phyloP scores from a whole-genome alignment of 768 basidiomycete genomes.

The Leucocoprinus leucothites region DNA sequence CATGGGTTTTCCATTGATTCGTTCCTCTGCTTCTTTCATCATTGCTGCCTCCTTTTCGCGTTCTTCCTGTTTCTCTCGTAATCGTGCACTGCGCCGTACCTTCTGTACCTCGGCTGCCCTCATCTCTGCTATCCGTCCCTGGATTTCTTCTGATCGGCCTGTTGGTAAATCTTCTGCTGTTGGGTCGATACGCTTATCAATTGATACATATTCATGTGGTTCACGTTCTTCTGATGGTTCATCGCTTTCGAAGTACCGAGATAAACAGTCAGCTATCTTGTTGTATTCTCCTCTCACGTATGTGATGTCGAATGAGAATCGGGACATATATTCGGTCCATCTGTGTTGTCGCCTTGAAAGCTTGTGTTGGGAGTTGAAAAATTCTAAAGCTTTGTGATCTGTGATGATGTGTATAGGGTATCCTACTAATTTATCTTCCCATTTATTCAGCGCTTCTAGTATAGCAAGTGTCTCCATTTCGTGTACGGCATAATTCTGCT shows the following conservation, averaged over 20 bases:
- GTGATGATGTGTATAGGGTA: slow-evolving; percentile 20
- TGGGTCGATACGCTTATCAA: slow-evolving; percentile 18
- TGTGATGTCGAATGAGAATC: slow-evolving; percentile 24
- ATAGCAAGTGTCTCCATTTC: slow-evolving; percentile 23
- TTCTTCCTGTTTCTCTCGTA: slow-evolving; percentile 8
- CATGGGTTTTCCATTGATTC: slow-evolving; percentile 7
- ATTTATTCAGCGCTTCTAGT: slow-evolving; percentile 24
- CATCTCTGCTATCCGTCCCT: slow-evolving; percentile 14
- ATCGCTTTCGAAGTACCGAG: slow-evolving; percentile 28
- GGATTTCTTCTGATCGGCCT: no score
- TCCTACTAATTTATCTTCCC: slow-evolving; percentile 29
- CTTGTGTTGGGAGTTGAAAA: slow-evolving; percentile 23
- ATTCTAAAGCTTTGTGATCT: slow-evolving; percentile 21
- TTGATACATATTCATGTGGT: slow-evolving; percentile 19
- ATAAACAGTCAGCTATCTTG: slow-evolving; percentile 27
- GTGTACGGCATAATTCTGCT: slow-evolving; percentile 26
- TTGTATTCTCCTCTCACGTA: slow-evolving; percentile 24
- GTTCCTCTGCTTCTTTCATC: slow-evolving; percentile 12
- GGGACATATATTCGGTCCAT: slow-evolving; percentile 28
- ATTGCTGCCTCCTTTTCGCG: slow-evolving; percentile 11
- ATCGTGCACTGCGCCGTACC: slow-evolving; percentile 4
- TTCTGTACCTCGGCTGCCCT: slow-evolving; percentile 8
- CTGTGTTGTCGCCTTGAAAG: slow-evolving; percentile 19
- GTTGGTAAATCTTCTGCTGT: slow-evolving; percentile 19
- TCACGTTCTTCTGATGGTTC: slow-evolving; percentile 9